These are phyloP conservation scores for Entomophthora muscae DNA, from an alignment of 371 early-diverging fungal species.

Conservation along the genomic window DNA sequence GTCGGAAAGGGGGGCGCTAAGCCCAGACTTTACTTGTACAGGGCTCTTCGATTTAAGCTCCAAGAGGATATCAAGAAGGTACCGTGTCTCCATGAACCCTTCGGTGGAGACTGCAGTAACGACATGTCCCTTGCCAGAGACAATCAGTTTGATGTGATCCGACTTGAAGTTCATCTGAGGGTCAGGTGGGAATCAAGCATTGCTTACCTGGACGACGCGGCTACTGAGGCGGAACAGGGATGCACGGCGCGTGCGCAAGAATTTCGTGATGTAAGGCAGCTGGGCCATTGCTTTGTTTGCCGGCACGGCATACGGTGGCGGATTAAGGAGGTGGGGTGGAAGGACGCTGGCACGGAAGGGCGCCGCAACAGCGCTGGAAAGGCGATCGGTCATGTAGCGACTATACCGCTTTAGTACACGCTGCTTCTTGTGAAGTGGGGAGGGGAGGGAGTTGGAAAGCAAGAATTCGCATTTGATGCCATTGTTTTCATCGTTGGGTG, in stretches of 20 bases:
- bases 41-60: too few relatives aligned
- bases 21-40: neutral
- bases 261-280: slow-evolving; percentile 44
- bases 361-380: slow-evolving; percentile 13
- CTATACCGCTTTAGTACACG: slow-evolving; percentile 35
- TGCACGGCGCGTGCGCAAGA: slow-evolving; percentile 36
- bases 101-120: slow-evolving; percentile 28
- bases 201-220: slow-evolving; percentile 43
- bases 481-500: slow-evolving; percentile 16
- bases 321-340: neutral
- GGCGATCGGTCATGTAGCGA: slow-evolving; percentile 30
- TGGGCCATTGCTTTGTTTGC: slow-evolving; percentile 13
- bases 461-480: slow-evolving; percentile 19
- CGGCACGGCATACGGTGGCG: neutral
- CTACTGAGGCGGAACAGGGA: slow-evolving; percentile 56
- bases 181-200: neutral
- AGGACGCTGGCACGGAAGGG: neutral
- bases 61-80: slow-evolving; percentile 14
- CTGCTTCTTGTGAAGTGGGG: slow-evolving; percentile 42
- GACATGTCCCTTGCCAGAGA: slow-evolving; percentile 27
- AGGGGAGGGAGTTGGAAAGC: slow-evolving; percentile 24
- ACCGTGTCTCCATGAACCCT: slow-evolving; percentile 16
- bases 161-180: slow-evolving; percentile 40
- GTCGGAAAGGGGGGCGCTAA: neutral
- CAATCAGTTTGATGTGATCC: slow-evolving; percentile 50